Evolutionary conservation across 768 basidiomycete genomes (phyloP).

Genomic region (Hypholoma sublateritium): DNA sequence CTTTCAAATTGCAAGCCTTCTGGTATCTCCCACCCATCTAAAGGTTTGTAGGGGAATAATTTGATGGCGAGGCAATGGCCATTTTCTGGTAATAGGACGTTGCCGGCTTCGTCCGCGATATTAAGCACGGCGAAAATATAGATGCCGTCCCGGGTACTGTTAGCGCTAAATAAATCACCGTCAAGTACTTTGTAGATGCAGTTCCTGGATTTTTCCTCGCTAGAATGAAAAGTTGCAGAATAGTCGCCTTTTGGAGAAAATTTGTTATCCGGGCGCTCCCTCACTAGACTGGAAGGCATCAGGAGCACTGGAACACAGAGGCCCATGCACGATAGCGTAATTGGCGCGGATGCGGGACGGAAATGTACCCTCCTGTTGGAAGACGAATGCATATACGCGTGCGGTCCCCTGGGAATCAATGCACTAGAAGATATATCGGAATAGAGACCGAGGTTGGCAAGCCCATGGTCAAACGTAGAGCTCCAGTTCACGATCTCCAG

Average conservation of each 20-base stretch:
- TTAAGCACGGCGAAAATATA: neutral
- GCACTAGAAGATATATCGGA: neutral
- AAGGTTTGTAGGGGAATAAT: neutral
- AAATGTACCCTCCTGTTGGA: too few species aligned
- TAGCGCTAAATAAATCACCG: too few species aligned
- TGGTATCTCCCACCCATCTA: neutral
- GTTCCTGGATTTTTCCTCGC: neutral
- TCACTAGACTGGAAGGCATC: neutral
- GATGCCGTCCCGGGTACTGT: neutral
- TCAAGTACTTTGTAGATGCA: too few species aligned
- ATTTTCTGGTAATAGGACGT: too few species aligned
- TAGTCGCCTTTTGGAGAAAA: neutral
- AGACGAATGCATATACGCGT: neutral
- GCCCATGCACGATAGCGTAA: neutral
- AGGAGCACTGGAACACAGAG: neutral
- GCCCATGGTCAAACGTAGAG: too few species aligned
- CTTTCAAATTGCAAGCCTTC: neutral
- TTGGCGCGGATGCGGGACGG: neutral
- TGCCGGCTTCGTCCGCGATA: neutral
- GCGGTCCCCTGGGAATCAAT: neutral
- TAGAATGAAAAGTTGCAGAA: neutral
- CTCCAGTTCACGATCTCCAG: neutral
- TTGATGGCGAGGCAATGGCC: neutral
- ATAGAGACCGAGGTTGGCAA: neutral
- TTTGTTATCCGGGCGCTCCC: neutral